Base-by-base conservation (phyloP, 495 filamentous ascomycete genomes). In the Neohortaea acidophila region DNA sequence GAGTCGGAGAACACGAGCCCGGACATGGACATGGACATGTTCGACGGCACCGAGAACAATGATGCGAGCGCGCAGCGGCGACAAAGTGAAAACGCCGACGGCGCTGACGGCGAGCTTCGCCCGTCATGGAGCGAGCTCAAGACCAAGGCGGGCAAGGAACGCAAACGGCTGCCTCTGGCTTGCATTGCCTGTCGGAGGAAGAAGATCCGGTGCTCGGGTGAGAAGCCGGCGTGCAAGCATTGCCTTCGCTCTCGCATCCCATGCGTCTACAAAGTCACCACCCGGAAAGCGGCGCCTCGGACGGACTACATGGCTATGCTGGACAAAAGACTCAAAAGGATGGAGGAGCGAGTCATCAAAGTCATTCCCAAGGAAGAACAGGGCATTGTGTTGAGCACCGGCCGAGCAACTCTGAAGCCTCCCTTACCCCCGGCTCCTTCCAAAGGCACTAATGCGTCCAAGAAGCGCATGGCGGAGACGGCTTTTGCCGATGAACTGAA, bases 231-330 rank as follows among this genome's bases (percentile, higher is more conserved):
- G 1, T 97, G 89, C 63, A 93, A 91, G 55, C 89, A 97, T 63
- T 97, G 89, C 58, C 70, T 91, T 41, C 70, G 85, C 36, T 93
- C 84, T 38, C 73, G 89, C 27, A 92, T 92, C 50, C 87, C 89
- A 4, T 97, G 89, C 56, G 84, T 96, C n/a, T 97, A 97, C 68
- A 96, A 96, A 53, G 82, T 92, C 31, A 94, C 87, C 0, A 84
- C 85, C 8, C 67, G 89, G 44, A 96, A 94, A 56, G 86, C 85
- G 2, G 84, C 86, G n/a, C 87, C 89, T 25, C 70, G 89, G 40
- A 94, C 87, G 12, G 89, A 96, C 57, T 97, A 96, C 58, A 97
- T 96, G 89, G 87, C 87, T 12, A 97, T 94, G 87, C 59, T 96
- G 46, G 89, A 97, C 58, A 91, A 92, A 58, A 66, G 87, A 31